These are phyloP conservation scores for Monosporascus sp. DNA, from an alignment of 2,329 filamentous ascomycete genomes.

Conservation along the genomic window DNA sequence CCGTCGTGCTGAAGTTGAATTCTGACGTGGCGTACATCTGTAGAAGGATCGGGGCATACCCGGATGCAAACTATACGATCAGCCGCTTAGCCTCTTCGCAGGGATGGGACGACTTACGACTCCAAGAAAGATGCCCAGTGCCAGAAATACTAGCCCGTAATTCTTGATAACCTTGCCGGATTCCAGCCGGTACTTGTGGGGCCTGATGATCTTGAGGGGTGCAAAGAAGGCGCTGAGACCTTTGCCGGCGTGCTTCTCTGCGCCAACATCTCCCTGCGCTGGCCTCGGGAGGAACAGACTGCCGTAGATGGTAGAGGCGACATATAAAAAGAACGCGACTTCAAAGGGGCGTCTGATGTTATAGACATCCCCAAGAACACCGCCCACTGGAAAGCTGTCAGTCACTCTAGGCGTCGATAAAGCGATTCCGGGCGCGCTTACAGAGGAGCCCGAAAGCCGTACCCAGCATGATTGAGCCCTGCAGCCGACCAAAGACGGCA, in stretches of 20 bases:
- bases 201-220: conserved; percentile 55
- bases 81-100: not conserved
- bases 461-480: conserved; percentile 63
- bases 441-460: conserved; percentile 57
- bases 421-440: conserved; percentile 21
- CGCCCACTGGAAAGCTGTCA: conserved; percentile 41
- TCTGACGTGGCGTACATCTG: conserved; percentile 53
- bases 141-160: conserved; percentile 59
- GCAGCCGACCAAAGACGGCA: conserved; percentile 55
- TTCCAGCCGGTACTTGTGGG: conserved; percentile 46
- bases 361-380: conserved; percentile 57
- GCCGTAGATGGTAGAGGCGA: conserved; percentile 37
- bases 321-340: conserved; percentile 53
- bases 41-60: conserved; percentile 58
- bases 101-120: conserved; percentile 38
- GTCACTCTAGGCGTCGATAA: not conserved
- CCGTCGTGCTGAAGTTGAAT: conserved; percentile 48
- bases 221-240: conserved; percentile 54
- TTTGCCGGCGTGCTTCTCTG: conserved; percentile 17
- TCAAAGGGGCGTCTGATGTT: conserved; percentile 61
- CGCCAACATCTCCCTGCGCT: conserved; percentile 5
- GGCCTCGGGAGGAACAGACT: conserved; percentile 35
- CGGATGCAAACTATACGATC: conserved; percentile 50
- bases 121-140: conserved; percentile 59
- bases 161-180: conserved; percentile 49